Conservation (phyloP, 352 stramenopile species). For the Globisporangium heterothallicum region DNA sequence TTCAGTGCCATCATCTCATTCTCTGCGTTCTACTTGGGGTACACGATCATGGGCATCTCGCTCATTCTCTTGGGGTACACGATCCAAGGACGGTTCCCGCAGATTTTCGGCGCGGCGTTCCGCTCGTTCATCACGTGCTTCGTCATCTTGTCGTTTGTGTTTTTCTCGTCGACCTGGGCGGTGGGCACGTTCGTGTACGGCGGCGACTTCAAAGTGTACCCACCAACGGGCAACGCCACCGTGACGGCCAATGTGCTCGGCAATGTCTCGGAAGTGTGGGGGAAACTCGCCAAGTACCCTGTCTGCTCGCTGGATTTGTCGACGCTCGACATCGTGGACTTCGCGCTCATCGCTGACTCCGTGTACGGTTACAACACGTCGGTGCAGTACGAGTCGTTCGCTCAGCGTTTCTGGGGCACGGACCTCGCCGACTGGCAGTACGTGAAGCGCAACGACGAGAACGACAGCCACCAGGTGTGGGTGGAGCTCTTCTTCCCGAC, state of each 20-base stretch:
- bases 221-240: constrained; percentile 23
- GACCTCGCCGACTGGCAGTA: constrained; percentile 73
- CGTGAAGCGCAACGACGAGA: constrained; percentile 63
- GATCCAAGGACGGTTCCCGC: constrained; percentile 79
- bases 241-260: constrained; percentile 16
- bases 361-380: constrained; percentile 77
- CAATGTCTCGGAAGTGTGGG: constrained; percentile 31
- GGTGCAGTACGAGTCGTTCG: constrained; percentile 70
- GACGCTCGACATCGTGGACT: constrained; percentile 73
- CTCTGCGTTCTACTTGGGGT: constrained; percentile 71
- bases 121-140: constrained; percentile 84
- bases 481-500: constrained; percentile 77
- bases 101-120: constrained; percentile 81
- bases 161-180: constrained; percentile 85
- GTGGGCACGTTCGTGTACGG: constrained; percentile 84
- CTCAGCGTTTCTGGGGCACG: constrained; percentile 77
- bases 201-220: constrained; percentile 76
- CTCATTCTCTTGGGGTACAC: constrained; percentile 74
- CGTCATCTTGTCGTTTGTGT: constrained; percentile 79
- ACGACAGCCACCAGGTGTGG: constrained; percentile 70
- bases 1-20: constrained; percentile 82
- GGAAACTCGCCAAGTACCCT: constrained; percentile 67
- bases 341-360: constrained; percentile 78
- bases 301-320: constrained; percentile 67
- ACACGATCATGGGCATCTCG: constrained; percentile 76